Evolutionary conservation across 2,329 filamentous ascomycete species (phyloP), one percentile per base, ranked within the genome.

Genomic region (Neonectria sp.): DNA sequence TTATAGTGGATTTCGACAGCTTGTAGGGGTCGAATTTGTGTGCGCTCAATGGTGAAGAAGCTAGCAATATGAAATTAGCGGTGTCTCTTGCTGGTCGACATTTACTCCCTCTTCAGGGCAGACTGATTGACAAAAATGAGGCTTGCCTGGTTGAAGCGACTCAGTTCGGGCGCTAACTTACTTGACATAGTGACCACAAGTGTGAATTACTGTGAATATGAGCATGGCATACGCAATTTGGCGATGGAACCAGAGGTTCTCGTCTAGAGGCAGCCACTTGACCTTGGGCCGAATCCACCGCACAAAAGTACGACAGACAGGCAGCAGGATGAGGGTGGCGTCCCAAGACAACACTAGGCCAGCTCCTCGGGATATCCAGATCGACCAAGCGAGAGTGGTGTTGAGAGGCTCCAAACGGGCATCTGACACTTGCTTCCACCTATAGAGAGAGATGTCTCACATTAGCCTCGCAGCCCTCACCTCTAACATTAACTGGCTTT

Each of bases 341-440:
- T 99, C 95, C 62, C 97, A 88, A 1, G 91, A 92, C 67, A 99
- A 86, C 7, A 93, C 92, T 46, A 99, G 84, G 75, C 95, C 96
- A 60, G 96, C 95, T 79, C 95, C 96, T 86, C 96, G 91, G 31
- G 96, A 98, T 66, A 98, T 89, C 95, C 95, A 99, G 63, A 99
- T 95, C 4, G 95, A 98, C 82, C 88, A 98, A 61, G 87, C 86
- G 55, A 99, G 89, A n/a, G 40, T 45, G 0, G 84, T 88, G 81
- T 99, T 98, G 53, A 99, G 87, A 48, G 88, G 89, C 6, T 91
- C 91, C 29, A 99, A 86, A 64, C 89, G 89, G 11, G 79, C 69
- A 77, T 97, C 92, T 6, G 79, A 73, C 37, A 81, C 86, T 85
- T 99, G 96, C 76, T 96, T 92, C 77, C 86, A 93, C 94, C 95